Conservation (phyloP, 2,329 filamentous ascomycete species). For the Fusarium sp. region DNA sequence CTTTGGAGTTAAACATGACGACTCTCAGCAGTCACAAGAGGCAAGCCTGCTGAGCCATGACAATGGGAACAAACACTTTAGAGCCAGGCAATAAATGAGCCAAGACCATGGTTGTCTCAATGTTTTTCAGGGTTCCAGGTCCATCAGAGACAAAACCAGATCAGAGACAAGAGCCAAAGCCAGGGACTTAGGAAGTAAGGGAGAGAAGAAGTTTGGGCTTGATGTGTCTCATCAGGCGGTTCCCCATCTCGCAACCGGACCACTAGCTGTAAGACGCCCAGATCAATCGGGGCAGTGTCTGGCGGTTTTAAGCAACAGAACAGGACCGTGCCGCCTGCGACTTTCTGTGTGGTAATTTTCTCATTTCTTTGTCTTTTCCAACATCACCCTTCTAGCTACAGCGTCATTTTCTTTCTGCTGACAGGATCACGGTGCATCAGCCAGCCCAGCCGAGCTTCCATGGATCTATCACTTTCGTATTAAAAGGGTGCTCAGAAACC, state of each 20-base stretch:
- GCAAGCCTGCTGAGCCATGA: constrained; percentile 7
- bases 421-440: constrained; percentile 29
- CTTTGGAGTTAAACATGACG: constrained; percentile 33
- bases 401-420: constrained; percentile 31
- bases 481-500: not conserved
- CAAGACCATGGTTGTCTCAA: constrained; percentile 16
- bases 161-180: constrained; percentile 8
- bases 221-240: constrained; percentile 24
- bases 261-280: constrained; percentile 5
- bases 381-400: not conserved
- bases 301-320: not conserved
- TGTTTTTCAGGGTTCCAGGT: constrained; percentile 16
- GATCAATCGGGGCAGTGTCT: not conserved
- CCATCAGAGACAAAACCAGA: constrained; percentile 12
- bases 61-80: constrained; percentile 22
- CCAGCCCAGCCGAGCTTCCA: constrained; percentile 7
- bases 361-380: constrained; percentile 15
- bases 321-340: constrained; percentile 18
- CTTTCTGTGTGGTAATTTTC: constrained; percentile 1
- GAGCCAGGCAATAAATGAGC: not conserved
- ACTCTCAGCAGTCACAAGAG: constrained; percentile 4
- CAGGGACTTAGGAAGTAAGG: constrained; percentile 28
- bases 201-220: constrained; percentile 18
- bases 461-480: not conserved
- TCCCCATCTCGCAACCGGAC: constrained; percentile 15